A percentile compares a stretch with the other conserved stretches of the same genome.
phyloP scores from a whole-genome alignment of 768 basidiomycete species.

The Pulveroboletus sp. region DNA sequence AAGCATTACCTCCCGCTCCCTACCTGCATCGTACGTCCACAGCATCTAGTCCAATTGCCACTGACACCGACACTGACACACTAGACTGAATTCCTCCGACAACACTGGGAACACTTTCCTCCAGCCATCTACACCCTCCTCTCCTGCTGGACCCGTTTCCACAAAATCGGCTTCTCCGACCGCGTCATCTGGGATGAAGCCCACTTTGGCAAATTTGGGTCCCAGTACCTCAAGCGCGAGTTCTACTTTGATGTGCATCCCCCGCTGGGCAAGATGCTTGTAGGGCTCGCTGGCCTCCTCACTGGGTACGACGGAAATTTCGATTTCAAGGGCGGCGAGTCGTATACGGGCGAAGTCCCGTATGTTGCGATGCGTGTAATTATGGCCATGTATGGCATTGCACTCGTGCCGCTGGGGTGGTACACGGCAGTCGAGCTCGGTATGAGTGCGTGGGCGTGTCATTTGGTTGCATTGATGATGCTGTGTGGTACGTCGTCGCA shows the following conservation, averaged over 20 bases:
- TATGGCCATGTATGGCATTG: conserved; percentile 91
- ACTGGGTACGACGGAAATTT: conserved; percentile 90
- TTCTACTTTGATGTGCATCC: conserved; percentile 99
- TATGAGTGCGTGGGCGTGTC: conserved; percentile 85
- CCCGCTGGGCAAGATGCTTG: conserved; percentile 98
- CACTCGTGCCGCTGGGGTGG: conserved; percentile 95
- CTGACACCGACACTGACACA: neutral
- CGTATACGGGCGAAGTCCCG: conserved; percentile 84
- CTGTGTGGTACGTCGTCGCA: conserved; percentile 72
- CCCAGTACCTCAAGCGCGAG: conserved; percentile 96
- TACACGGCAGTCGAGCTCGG: conserved; percentile 94
- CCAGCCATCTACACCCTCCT: conserved; percentile 89
- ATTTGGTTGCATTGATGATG: conserved; percentile 93
- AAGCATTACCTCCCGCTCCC: conserved; percentile 62
- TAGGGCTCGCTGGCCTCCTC: conserved; percentile 88
- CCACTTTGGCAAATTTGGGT: conserved; percentile 99
- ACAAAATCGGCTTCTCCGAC: conserved; percentile 84
- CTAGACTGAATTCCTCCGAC: conserved; percentile 72
- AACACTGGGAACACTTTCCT: conserved; percentile 76
- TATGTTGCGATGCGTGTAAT: conserved; percentile 95
- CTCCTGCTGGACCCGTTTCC: conserved; percentile 92
- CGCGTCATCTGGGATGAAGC: conserved; percentile 98
- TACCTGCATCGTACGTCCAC: conserved; percentile 53
- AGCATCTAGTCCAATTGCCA: too few species aligned
- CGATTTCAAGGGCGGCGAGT: conserved; percentile 90